Conservation (phyloP, 108 stramenopile species). For the Halocafeteria seosinensis region DNA sequence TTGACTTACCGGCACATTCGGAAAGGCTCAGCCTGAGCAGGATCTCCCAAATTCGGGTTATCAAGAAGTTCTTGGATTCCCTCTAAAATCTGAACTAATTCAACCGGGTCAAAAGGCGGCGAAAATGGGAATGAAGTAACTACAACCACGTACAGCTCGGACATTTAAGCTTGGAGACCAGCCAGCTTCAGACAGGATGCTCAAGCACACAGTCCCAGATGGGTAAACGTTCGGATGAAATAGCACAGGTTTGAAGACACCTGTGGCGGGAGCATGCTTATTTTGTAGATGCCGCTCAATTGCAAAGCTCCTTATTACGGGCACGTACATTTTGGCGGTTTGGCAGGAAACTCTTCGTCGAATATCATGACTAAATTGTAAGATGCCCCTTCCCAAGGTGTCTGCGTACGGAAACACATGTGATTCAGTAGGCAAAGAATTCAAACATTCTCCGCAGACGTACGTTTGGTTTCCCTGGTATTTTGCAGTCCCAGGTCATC, state of each 20-base stretch:
- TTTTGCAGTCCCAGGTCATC: slow-evolving; percentile 84
- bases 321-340: slow-evolving; percentile 74
- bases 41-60: slow-evolving; percentile 52
- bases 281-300: no score
- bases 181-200: slow-evolving; percentile 89
- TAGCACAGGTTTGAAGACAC: slow-evolving; percentile 63
- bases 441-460: slow-evolving; percentile 34
- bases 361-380: slow-evolving; percentile 85
- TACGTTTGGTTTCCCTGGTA: slow-evolving; percentile 64
- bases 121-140: no score
- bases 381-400: slow-evolving; percentile 50
- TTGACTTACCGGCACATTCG: slow-evolving; percentile 3
- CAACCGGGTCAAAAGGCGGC: no score
- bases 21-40: slow-evolving; percentile 38
- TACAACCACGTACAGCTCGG: background rate
- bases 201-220: slow-evolving; percentile 85
- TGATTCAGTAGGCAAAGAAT: background rate
- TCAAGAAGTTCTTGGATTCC: slow-evolving; percentile 93
- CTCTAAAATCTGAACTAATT: slow-evolving; percentile 81
- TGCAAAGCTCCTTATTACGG: no score
- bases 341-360: slow-evolving; percentile 85
- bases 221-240: slow-evolving; percentile 76
- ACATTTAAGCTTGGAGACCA: slow-evolving; percentile 90
- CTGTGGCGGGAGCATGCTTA: background rate
- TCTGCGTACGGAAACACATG: background rate